Evolutionary conservation across 306 rosid genomes (phyloP), one percentile per base, ranked within the genome.

Genomic region (Dalbergia oliveri): DNA sequence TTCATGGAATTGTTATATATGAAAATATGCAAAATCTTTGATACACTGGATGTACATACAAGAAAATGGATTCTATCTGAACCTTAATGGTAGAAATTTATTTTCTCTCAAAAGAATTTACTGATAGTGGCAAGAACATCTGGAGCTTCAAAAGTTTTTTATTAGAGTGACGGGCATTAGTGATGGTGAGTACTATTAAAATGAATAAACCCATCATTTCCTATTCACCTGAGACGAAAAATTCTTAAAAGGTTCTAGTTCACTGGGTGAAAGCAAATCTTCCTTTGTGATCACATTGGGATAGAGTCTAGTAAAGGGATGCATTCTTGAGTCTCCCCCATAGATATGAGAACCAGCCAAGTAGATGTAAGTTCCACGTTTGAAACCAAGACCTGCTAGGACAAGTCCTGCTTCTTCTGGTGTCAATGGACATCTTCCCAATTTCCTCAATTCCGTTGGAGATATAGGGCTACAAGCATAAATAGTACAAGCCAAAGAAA

Each of bases 371-470:
- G 97, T 93, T 75, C 84, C 85, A 4, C 81, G 73, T 85, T 91
- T 89, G 78, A 88, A 93, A 73, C 98, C 97, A 64, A 93, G 66
- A 41, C 90, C 94, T 31, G 99, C 96, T 82, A 95, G 94, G 74
- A 93, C 98, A 45, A 95, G 93, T 61, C 89, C 98, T 69, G 98
- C 94, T 91, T 95, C 99, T 90, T 95, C 99, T 23, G 98, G 99
- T 62, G 98, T 90, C 90, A 93, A 87, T 15, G 97, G 99, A 50
- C 99, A 95, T 88, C 88, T 91, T 56, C 99, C 99, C 75, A 81
- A 64, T 84, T 84, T 86, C 83, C 99, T 90, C 91, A 93, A 86
- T 72, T 86, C 79, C 64, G n/a, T 51, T 34, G 93, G 89, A 75
- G 93, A 85, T 82, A 88, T 71, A 15, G 84, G 77, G 82, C 97